A percentile compares a stretch with the other conserved stretches of the same genome.
phyloP scores from a whole-genome alignment of 805 yeast genomes.

The Schizosaccharomyces pombe region DNA sequence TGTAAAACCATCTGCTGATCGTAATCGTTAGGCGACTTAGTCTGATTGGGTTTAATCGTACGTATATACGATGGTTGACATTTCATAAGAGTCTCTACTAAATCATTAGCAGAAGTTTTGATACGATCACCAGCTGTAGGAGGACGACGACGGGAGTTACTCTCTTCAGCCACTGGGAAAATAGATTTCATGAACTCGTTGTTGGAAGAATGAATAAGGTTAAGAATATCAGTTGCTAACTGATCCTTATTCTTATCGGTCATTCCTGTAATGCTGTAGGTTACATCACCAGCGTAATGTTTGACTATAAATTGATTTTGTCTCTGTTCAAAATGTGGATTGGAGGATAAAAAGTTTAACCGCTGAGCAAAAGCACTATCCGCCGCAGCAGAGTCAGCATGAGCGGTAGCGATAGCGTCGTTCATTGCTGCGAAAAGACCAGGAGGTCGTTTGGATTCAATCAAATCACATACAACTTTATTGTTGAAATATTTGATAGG shows the following conservation, averaged over 20 bases:
- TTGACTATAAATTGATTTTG: constrained; percentile 68
- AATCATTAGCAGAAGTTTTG: constrained; percentile 67
- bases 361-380: constrained; percentile 90
- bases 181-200: constrained; percentile 36
- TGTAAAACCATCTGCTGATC: constrained; percentile 77
- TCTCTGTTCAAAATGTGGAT: constrained; percentile 75
- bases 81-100: constrained; percentile 70
- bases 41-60: constrained; percentile 91
- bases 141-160: constrained; percentile 55
- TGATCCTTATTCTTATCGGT: constrained; percentile 95
- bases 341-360: constrained; percentile 55
- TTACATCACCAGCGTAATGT: constrained; percentile 97
- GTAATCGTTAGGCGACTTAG: constrained; percentile 72
- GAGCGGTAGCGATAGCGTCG: constrained; percentile 95
- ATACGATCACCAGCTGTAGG: constrained; percentile 94
- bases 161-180: constrained; percentile 44
- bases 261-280: constrained; percentile 69
- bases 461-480: constrained; percentile 85
- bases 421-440: constrained; percentile 90
- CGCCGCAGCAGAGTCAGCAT: constrained; percentile 89
- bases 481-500: constrained; percentile 92
- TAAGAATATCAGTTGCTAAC: constrained; percentile 66
- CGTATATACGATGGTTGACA: constrained; percentile 92
- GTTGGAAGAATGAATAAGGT: constrained; percentile 46
- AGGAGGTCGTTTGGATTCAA: constrained; percentile 83